These are phyloP conservation scores for Leccinum holopus DNA, from an alignment of 1,284 basidiomycete species.

Conservation along the genomic window DNA sequence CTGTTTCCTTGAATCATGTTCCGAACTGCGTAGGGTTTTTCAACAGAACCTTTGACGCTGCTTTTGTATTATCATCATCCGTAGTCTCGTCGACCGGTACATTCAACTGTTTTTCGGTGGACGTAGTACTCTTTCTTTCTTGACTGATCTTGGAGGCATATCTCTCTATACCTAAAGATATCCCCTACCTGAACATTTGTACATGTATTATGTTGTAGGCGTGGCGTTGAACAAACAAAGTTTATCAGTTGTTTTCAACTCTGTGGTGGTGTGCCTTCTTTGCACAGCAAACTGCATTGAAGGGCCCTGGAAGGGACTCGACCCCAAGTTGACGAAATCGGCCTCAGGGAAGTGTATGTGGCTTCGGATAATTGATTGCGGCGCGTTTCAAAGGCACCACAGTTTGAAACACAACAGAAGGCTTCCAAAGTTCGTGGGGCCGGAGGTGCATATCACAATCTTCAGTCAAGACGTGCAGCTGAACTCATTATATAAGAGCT, in stretches of 20 bases:
- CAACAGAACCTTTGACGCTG: not conserved
- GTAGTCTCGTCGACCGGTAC: not conserved
- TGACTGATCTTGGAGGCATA: not conserved
- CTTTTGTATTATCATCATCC: not conserved
- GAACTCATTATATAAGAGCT: not conserved
- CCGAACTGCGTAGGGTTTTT: not conserved
- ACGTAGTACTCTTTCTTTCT: not conserved
- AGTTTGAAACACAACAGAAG: too few species aligned
- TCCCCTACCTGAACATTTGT: not conserved
- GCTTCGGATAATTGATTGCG: too few species aligned
- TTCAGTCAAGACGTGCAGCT: not conserved
- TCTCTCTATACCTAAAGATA: not conserved
- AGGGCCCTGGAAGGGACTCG: too few species aligned
- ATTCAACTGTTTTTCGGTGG: not conserved
- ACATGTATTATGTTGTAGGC: not conserved
- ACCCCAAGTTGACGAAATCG: too few species aligned
- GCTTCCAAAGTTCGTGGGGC: too few species aligned
- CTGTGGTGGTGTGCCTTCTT: too few species aligned
- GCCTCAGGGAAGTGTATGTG: too few species aligned
- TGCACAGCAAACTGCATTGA: too few species aligned
- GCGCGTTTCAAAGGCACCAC: too few species aligned
- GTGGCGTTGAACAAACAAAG: not conserved
- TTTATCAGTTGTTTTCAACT: not conserved
- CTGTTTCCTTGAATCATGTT: not conserved
- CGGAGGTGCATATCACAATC: not conserved